Evolutionary conservation across 768 basidiomycete genomes (phyloP).

Genomic region (Termitomyces sp.): DNA sequence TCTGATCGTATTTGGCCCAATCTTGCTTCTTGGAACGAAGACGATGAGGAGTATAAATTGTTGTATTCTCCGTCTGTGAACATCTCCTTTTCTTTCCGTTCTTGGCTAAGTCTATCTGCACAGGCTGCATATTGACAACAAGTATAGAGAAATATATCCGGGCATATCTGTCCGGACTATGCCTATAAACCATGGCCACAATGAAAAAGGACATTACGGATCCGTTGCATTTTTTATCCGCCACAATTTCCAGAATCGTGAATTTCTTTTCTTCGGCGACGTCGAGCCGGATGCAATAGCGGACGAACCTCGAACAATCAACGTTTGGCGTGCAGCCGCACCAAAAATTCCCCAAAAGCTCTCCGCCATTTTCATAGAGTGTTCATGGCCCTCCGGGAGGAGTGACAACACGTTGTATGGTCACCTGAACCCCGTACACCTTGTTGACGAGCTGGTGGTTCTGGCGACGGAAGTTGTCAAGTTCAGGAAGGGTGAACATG

Average conservation of each 20-base stretch:
- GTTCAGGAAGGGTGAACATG: constrained; percentile 25
- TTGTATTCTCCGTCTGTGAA: constrained; percentile 58
- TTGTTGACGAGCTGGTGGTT: constrained; percentile 66
- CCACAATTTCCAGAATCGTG: constrained; percentile 50
- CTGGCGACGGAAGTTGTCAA: constrained; percentile 67
- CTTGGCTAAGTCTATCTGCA: constrained; percentile 1
- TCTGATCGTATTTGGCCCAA: constrained; percentile 82
- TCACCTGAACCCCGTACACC: constrained; percentile 78
- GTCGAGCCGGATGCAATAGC: constrained; percentile 82
- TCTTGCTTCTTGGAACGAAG: constrained; percentile 69
- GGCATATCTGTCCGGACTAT: constrained; percentile 61
- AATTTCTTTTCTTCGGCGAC: constrained; percentile 94
- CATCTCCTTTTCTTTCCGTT: not conserved
- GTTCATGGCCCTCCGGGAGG: constrained; percentile 79
- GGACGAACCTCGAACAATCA: constrained; percentile 47
- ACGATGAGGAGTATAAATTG: constrained; percentile 53
- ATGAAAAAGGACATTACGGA: constrained; percentile 52
- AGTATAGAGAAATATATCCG: constrained; percentile 46
- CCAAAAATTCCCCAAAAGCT: constrained; percentile 65
- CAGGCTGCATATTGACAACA: constrained; percentile 47
- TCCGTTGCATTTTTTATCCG: constrained; percentile 85
- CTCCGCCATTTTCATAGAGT: constrained; percentile 88
- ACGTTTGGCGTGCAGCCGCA: constrained; percentile 83
- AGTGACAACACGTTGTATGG: constrained; percentile 69
- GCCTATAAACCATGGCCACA: constrained; percentile 70